Base-by-base conservation (phyloP, 129 eudicot species). In the Sambucus nigra region DNA sequence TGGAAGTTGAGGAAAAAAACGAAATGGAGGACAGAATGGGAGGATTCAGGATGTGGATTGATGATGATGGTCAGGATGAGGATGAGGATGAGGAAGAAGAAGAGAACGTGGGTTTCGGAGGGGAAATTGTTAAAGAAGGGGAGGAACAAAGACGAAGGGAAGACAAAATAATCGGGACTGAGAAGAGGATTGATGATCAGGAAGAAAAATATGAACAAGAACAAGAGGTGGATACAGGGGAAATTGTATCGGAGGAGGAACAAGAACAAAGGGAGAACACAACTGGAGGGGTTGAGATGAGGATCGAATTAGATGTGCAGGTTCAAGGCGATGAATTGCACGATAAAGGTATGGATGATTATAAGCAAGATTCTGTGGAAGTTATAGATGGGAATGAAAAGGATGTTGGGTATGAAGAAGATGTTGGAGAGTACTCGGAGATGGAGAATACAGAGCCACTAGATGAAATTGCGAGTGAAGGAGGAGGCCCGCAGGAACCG, bases 191-290 rank as follows among this genome's bases (percentile, higher is more conserved):
- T 16, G 55, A 48, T 5, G 45, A 68, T 20, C 51, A n/a, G n/a
- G n/a, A 64, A 51, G 73, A 69, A 33, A 58, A 25, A 24, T n/a
- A n/a, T n/a, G n/a, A n/a, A n/a, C n/a, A 68, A 17, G 53, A 19
- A 25, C 63, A 51, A 13, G 59, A 52, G 15, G 59, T 29, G 28
- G 66, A 15, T 25, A 39, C 5, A 14, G 60, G 14, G 41, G 66
- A 11, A 5, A 62, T 46, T 12, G 59, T 19, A 42, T 25, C 18
- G n/a, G n/a, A n/a, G n/a, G n/a, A n/a, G 10, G 39, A 31, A 31
- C 6, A 31, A 10, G 39, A 31, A 31, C 39, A 31, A 31, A 31
- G 5, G 39, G 39, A 31, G 39, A 10, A 5, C 10, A 10, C 39
- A 10, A 10, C 10, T 5, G 39, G 10, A 4, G 10, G 39, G 5